Evolutionary conservation across 1,139 yeast species (phyloP), one percentile per base, ranked within the genome.

Genomic region (Meyerozyma guilliermondii): DNA sequence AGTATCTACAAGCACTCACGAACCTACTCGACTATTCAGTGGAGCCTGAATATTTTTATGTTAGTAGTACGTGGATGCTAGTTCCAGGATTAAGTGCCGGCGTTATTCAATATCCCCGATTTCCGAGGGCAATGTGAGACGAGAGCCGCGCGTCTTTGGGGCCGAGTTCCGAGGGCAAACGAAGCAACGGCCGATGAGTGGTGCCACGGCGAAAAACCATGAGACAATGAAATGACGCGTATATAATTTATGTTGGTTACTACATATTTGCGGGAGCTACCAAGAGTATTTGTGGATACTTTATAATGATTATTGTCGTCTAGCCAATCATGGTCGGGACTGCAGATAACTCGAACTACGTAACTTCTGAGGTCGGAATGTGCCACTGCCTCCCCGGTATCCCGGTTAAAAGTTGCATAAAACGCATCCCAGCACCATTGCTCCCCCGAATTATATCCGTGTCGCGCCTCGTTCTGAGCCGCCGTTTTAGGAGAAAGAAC

Each of bases 61-160:
- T 5, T 18, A 13, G 18, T 29, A 13, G 20, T 29, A 7, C 9
- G 33, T 14, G 33, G 33, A 29, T 2, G 24, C 24, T 17, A 8
- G 28, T 33, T 33, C 36, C 36, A 33, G 36, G 14, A 17, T 33
- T 17, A 13, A n/a, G n/a, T 17, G 24, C 24, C 36, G 36, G 24
- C 36, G 24, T 4, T 20, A 14, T 14, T 29, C 18, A 13, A 18
- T 17, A 1, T 7, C 24, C 16, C n/a, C 36, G 36, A 33, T 2
- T 33, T 33, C 36, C 36, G 36, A 33, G 36, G 36, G 36, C 36
- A 33, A 26, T 29, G 33, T 29, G 33, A n/a, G 36, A 20, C 36
- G 36, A 16, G 24, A 33, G 36, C 36, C 23, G 24, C 36, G 36
- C 36, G 33, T 29, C 16, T n/a, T n/a, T n/a, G 10, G 16, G 11